Evolutionary conservation across 805 yeast genomes (phyloP), one percentile per base, ranked within the genome.

Genomic region (Saccharomycopsis lassenensis): DNA sequence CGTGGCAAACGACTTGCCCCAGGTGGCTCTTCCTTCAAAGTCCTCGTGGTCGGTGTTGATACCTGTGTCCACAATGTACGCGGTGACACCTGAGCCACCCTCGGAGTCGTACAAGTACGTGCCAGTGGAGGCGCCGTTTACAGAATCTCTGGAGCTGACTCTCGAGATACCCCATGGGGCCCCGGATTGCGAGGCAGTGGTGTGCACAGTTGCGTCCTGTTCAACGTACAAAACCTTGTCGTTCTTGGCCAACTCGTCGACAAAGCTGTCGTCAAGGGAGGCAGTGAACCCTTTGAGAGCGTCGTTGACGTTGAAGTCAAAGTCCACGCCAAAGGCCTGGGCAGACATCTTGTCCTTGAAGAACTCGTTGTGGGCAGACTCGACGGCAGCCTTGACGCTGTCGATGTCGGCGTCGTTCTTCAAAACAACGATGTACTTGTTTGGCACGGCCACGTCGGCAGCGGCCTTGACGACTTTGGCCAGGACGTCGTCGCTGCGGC

Each of bases 371-470:
- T 86, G 95, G 65, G 72, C 67, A 25, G n/a, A n/a, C n/a, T n/a
- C n/a, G n/a, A n/a, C n/a, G n/a, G n/a, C n/a, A n/a, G n/a, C n/a
- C n/a, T 64, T 61, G 19, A 71, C 61, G 41, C 69, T 71, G 24
- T 71, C 70, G 16, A 65, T 57, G 15, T 68, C 50, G 20, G 75
- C 63, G 36, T 63, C 71, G 36, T 73, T 71, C 64, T 85, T 86
- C 63, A 87, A 75, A 34, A 87, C 86, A 47, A 91, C 65, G 46
- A 89, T 87, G 64, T 84, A 91, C 51, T 78, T 77, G 63, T 80
- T 68, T 28, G 86, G 77, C 48, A 80, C 71, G 28, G 68, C 46
- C 41, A 71, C 66, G 36, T 63, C 56, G 10, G 54, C 49, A n/a
- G n/a, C n/a, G n/a, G n/a, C n/a, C n/a, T n/a, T n/a, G n/a, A n/a